A percentile compares a stretch with the other conserved stretches of the same genome.
phyloP scores from a whole-genome alignment of 176 grass and related monocot genomes.

The Thinopyrum elongatum region DNA sequence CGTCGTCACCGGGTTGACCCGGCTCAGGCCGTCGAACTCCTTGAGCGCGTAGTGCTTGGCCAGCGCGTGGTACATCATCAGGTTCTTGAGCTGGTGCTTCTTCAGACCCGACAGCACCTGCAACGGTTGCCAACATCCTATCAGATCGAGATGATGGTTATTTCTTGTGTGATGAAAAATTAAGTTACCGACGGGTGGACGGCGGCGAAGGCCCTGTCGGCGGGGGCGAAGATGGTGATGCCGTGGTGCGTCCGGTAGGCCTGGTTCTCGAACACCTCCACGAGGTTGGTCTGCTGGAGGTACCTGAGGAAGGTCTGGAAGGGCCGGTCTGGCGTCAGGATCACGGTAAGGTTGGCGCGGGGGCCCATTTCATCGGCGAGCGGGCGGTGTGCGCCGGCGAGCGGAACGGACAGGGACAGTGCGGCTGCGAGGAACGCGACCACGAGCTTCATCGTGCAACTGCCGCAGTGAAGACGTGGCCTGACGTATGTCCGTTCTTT shows the following conservation, averaged over 20 bases:
- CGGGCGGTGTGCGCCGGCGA: slow-evolving; percentile 11
- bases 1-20: slow-evolving; percentile 33
- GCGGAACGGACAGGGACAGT: background rate
- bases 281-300: slow-evolving; percentile 39
- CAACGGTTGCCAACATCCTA: no score
- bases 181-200: slow-evolving; percentile 16
- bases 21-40: slow-evolving; percentile 35
- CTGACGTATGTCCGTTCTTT: background rate
- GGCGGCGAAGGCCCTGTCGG: slow-evolving; percentile 44
- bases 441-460: background rate
- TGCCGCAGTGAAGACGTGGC: background rate
- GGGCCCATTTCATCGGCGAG: background rate
- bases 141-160: background rate
- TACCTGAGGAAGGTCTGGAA: slow-evolving; percentile 46
- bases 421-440: background rate
- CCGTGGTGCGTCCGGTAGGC: slow-evolving; percentile 45
- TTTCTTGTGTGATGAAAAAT: background rate
- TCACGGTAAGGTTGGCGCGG: slow-evolving; percentile 32
- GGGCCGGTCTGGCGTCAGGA: slow-evolving; percentile 13
- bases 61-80: slow-evolving; percentile 50
- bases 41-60: slow-evolving; percentile 19
- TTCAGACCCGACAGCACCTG: slow-evolving; percentile 23
- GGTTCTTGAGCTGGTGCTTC: slow-evolving; percentile 26
- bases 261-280: slow-evolving; percentile 39
- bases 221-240: slow-evolving; percentile 46